Evolutionary conservation across 257 asterid species (phyloP), one percentile per base, ranked within the genome.

Genomic region (Pogostemon cablin): DNA sequence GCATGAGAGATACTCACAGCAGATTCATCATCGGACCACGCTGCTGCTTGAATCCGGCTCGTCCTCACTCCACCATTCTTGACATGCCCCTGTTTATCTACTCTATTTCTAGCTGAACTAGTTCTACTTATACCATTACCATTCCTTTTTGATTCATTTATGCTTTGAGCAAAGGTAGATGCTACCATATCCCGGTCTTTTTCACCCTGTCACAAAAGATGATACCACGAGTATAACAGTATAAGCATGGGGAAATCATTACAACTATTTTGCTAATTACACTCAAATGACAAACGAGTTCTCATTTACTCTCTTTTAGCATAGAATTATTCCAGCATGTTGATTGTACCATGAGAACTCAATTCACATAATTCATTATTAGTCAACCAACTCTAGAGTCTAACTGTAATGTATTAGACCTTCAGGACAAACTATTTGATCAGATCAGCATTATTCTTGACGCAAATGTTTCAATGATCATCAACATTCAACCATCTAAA

Each of bases 1-100:
- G 52, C 53, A 71, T 34, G 54, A 75, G 62, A 57, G 40, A 72
- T 68, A 82, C 96, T 90, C 78, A 92, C 98, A 72, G 86, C 84
- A 74, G 95, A 88, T 64, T 90, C 93, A 69, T 90, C 96, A 84
- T 89, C 96, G 25, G 95, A 92, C 80, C 83, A 80, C 76, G 83
- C 88, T 62, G 67, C 68, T 46, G 76, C 82, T 81, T 77, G 82
- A 77, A 75, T 78, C 66, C 12, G 77, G 52, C 9, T 43, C 37
- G 9, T 70, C 37, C 71, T 68, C 25, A 48, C 62, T 71, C 80
- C 78, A 11, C 77, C 75, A 71, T 72, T 75, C 79, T 64, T 82
- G n/a, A 50, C 49, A 44, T 50, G 78, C 66, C 78, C 80, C 65
- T 11, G 62, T 12, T 46, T 58, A 59, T 76, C 87, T 25, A 67